Evolutionary conservation across 805 yeast species (phyloP).

Genomic region (Candida golubevii): DNA sequence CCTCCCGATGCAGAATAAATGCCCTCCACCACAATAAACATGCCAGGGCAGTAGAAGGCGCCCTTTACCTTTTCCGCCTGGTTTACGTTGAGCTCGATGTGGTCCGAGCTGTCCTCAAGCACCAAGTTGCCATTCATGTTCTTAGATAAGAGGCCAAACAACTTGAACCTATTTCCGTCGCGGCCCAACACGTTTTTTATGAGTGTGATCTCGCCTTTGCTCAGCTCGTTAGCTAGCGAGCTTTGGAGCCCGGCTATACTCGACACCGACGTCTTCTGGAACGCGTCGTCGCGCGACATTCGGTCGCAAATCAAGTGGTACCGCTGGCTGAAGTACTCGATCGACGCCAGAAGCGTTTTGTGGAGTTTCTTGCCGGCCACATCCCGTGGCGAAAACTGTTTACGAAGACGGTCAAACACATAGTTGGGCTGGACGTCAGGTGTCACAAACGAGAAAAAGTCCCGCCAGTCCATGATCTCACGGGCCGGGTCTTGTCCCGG

Average conservation of each 20-base stretch:
- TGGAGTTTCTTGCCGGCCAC: conserved; percentile 13
- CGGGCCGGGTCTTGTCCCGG: conserved; percentile 11
- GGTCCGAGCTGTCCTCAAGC: conserved; percentile 78
- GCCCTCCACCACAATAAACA: conserved; percentile 80
- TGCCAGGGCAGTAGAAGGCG: conserved; percentile 68
- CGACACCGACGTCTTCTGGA: conserved; percentile 49
- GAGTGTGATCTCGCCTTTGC: conserved; percentile 46
- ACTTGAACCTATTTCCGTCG: conserved; percentile 66
- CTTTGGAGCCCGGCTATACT: conserved; percentile 42
- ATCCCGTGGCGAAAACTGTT: conserved; percentile 44
- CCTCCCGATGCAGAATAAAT: conserved; percentile 66
- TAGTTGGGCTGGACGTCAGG: conserved; percentile 63
- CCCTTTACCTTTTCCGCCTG: conserved; percentile 61
- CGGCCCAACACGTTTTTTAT: conserved; percentile 86
- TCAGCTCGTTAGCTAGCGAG: conserved; percentile 7
- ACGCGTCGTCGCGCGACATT: conserved; percentile 68
- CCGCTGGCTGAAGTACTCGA: conserved; percentile 48
- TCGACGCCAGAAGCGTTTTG: conserved; percentile 16
- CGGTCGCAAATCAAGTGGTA: conserved; percentile 66
- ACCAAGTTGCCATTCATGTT: conserved; percentile 65
- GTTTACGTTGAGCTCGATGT: conserved; percentile 60
- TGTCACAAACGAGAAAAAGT: conserved; percentile 63
- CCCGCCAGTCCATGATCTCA: conserved; percentile 57
- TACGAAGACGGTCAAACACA: conserved; percentile 55
- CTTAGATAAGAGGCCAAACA: conserved; percentile 71